Base-by-base conservation (phyloP, 192 early-diverging fungal genomes). In the Gryganskiella cystojenkinii region DNA sequence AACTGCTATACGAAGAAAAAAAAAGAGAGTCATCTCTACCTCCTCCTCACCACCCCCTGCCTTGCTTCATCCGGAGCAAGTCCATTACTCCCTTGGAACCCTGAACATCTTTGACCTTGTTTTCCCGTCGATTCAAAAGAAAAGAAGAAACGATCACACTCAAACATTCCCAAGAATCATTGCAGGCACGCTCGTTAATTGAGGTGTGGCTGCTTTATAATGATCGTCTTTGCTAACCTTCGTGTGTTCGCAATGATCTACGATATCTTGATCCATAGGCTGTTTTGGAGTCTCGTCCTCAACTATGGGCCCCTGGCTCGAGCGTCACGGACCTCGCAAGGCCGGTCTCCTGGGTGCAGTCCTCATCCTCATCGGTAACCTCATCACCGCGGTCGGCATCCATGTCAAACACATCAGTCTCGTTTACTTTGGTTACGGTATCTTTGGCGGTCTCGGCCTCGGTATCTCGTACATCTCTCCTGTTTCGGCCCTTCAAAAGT, bases 401-500 rank as follows among this genome's bases (percentile, higher is more conserved):
- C 49, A 83, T 22, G 71, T 87, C 46, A 64, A 83, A 42, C 84
- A 83, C 56, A 84, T 92, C 13, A 83, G 85, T 53, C 67, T 92
- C 15, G 71, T 90, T 50, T 92, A 89, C 62, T 67, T 89, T 75
- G 86, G 90, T 54, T 91, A 89, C 56, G 88, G 90, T 25, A 75
- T 91, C 66, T 70, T 91, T 71, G 88, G 84, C 3, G 88, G 88
- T 22, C 69, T 84, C 14, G 88, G 90, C 1, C 81, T 91, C 17
- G 90, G 90, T 2, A 81, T 91, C 25, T 85, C 84, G 22, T 91
- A 90, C 46, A 86, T 91, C n/a, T 86, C 87, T 0, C 87, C 90
- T 2, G 84, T 90, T 49, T 86, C 84, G 20, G 82, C 84, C 1
- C 80, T 89, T 24, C 86, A 86, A 73, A 89, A 89, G 52, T 90